Conservation (phyloP, 2,329 filamentous ascomycete species). For the Ophiocordyceps polyrhachis-furcata region DNA sequence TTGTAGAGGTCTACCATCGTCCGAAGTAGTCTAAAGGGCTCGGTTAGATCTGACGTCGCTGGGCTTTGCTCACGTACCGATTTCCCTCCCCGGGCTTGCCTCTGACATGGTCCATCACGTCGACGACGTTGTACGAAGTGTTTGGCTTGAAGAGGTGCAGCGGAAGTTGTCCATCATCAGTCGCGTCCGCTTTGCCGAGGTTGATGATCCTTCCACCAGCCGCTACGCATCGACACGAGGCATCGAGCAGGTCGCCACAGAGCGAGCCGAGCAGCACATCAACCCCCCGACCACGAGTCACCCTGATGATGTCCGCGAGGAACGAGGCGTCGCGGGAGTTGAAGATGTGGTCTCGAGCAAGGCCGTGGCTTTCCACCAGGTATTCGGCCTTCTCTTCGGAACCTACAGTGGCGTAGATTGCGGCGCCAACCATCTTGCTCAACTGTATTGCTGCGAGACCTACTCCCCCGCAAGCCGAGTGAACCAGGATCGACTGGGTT, state of each 20-base stretch:
- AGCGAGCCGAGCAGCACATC: conserved; percentile 15
- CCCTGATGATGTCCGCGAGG: conserved; percentile 5
- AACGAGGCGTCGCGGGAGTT: conserved; percentile 10
- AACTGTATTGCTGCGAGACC: conserved; percentile 13
- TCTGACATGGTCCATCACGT: conserved; percentile 7
- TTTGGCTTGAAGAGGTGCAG: conserved; percentile 23
- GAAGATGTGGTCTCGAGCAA: conserved; percentile 11
- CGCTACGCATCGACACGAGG: conserved; percentile 17
- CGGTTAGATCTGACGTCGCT: neutral
- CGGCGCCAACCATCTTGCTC: conserved; percentile 8
- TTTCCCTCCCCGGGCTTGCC: neutral
- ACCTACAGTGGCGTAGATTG: conserved; percentile 10
- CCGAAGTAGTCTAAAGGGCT: neutral
- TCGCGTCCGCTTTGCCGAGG: conserved; percentile 16
- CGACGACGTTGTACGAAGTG: conserved; percentile 13
- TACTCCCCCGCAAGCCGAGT: conserved; percentile 12
- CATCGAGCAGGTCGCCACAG: conserved; percentile 10
- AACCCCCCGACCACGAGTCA: conserved; percentile 10
- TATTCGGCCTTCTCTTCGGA: conserved; percentile 10
- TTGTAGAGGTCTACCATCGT: neutral
- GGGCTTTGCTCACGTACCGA: neutral
- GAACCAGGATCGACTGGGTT: conserved; percentile 12
- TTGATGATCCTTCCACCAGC: conserved; percentile 16
- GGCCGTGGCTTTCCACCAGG: conserved; percentile 6
- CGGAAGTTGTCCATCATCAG: conserved; percentile 17